Base-by-base conservation (phyloP, 164 flowering plant species). In the Cinnamomum chago region DNA sequence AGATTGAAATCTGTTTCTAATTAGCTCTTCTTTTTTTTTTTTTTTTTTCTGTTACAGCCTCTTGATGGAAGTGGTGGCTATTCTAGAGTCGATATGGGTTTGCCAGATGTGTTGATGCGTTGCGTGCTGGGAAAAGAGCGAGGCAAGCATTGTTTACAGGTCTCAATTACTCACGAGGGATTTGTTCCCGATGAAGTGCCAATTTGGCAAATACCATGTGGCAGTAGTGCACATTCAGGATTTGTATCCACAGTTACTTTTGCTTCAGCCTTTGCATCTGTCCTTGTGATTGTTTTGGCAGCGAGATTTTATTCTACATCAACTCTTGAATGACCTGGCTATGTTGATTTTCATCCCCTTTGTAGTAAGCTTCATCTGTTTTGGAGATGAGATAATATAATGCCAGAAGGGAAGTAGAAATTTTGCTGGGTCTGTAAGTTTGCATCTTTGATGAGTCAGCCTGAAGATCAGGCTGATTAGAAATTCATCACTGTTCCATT, bases 161-260 rank as follows among this genome's bases (percentile, higher is more conserved):
- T 62, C 51, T 65, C 73, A 10, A 70, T 62, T 10, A 73, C 27
- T 73, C 60, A 18, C 30, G 33, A 66, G 13, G 72, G 70, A 70
- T 28, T 28, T 6, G 73, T 30, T 15, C 33, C n/a, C 22, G 75
- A 62, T 68, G 51, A 64, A 18, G 70, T 83, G 50, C 78, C 22
- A 3, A 27, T 75, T 13, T 94, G 97, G 98, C 82, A 73, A 52
- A 77, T 91, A 76, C 96, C 98, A 35, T 80, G 87, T 66, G 98
- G 98, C 6, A 86, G 72, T 13, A 75, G 77, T 66, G 78, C 82
- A 52, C 95, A 89, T 78, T 80, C 88, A 3, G 65, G 50, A 68
- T 17, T 85, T 75, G 97, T 92, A 24, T 87, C 93, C 64, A 27
- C 70, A 75, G 78, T 88, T 51, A 94, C 97, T 66, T 90, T 86